These are phyloP conservation scores for Russula vinacea DNA, from an alignment of 768 basidiomycete genomes.

Conservation along the genomic window DNA sequence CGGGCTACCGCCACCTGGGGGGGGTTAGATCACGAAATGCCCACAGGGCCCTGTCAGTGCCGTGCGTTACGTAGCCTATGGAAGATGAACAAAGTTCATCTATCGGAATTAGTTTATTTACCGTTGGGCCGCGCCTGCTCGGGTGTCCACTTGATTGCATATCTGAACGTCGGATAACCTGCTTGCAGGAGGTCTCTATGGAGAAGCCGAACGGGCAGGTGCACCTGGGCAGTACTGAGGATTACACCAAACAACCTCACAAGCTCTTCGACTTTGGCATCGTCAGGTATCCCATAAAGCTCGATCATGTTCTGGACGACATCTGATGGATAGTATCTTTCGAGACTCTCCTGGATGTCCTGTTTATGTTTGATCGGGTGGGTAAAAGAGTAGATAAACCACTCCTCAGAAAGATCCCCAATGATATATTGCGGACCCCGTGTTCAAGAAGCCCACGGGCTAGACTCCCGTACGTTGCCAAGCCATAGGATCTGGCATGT, in stretches of 20 bases:
- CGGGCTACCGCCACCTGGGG: conserved; percentile 50
- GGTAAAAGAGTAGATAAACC: conserved; percentile 73
- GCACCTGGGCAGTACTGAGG: conserved; percentile 59
- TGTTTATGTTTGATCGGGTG: conserved; percentile 49
- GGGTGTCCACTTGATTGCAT: conserved; percentile 67
- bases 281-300: conserved; percentile 43
- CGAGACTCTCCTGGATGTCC: conserved; percentile 57
- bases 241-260: conserved; percentile 55
- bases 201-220: conserved; percentile 63
- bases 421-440: conserved; percentile 60
- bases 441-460: conserved; percentile 51
- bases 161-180: conserved; percentile 64
- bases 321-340: conserved; percentile 55
- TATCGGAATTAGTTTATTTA: conserved; percentile 30
- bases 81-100: background rate
- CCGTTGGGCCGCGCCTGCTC: conserved; percentile 56
- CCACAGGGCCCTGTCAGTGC: conserved; percentile 61
- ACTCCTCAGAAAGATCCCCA: conserved; percentile 73
- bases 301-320: conserved; percentile 47
- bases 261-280: conserved; percentile 45
- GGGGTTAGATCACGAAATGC: conserved; percentile 50
- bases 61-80: conserved; percentile 69
- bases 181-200: conserved; percentile 53
- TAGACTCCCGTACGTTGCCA: conserved; percentile 64
- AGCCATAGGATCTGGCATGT: conserved; percentile 54